These are phyloP conservation scores for Talaromyces funiculosus DNA, from an alignment of 2,329 filamentous ascomycete genomes.

Conservation along the genomic window DNA sequence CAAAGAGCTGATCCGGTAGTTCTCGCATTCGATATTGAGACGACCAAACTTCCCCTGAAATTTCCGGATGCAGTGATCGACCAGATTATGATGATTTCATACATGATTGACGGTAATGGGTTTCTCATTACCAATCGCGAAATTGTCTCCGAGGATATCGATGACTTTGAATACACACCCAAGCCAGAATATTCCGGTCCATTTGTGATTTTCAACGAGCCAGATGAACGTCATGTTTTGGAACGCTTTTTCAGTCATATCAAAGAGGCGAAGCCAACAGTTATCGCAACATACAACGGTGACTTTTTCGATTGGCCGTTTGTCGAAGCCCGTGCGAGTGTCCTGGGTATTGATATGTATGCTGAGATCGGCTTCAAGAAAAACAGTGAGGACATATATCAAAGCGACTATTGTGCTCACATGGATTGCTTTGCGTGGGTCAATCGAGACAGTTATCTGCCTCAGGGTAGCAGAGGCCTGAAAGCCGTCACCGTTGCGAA, in stretches of 20 bases:
- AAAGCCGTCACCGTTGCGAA: conserved; percentile 98
- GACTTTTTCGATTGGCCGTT: conserved; percentile 99
- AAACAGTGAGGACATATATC: conserved; percentile 92
- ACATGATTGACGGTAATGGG: conserved; percentile 98
- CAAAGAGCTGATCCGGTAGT: conserved; percentile 94
- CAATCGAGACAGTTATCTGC: conserved; percentile 94
- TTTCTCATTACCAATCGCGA: conserved; percentile 97
- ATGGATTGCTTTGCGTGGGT: conserved; percentile 99
- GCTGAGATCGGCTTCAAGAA: conserved; percentile 95
- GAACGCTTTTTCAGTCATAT: conserved; percentile 94
- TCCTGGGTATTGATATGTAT: conserved; percentile 98
- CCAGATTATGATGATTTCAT: conserved; percentile 99
- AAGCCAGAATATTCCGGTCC: conserved; percentile 92
- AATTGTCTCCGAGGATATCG: conserved; percentile 94
- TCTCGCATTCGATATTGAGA: conserved; percentile 99
- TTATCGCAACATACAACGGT: conserved; percentile 99
- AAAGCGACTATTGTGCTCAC: conserved; percentile 91
- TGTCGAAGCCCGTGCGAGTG: conserved; percentile 85
- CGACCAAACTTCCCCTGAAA: conserved; percentile 88
- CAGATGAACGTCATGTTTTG: conserved; percentile 78
- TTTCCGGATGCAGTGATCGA: conserved; percentile 93
- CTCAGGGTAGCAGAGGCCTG: conserved; percentile 91
- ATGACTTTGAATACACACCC: conserved; percentile 96
- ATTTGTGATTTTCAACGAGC: conserved; percentile 98
- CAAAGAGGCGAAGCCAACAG: conserved; percentile 87